Evolutionary conservation across 371 early-diverging fungal genomes (phyloP).

Genomic region (Blastocladiella emersonii): DNA sequence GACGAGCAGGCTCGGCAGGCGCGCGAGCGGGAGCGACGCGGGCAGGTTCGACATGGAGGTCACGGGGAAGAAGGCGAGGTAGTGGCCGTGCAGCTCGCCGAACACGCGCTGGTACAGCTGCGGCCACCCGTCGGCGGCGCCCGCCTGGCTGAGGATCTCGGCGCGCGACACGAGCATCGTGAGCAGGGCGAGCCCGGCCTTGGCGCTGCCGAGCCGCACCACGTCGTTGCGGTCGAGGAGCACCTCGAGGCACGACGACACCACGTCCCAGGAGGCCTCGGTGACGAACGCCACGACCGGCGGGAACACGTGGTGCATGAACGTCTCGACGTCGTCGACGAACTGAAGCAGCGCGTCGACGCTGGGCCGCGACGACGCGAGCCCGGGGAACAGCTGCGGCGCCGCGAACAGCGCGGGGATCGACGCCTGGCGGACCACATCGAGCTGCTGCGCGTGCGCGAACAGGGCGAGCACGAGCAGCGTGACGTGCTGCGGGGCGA

Average conservation of each 20-base stretch:
- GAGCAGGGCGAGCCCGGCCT: slow-evolving; percentile 71
- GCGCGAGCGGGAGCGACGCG: not conserved
- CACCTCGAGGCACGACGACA: slow-evolving; percentile 58
- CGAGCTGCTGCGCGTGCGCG: slow-evolving; percentile 39
- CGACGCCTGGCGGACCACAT: slow-evolving; percentile 49
- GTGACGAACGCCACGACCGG: slow-evolving; percentile 59
- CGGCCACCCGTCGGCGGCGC: slow-evolving; percentile 38
- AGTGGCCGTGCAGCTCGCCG: slow-evolving; percentile 52
- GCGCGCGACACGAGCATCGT: slow-evolving; percentile 81
- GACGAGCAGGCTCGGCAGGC: slow-evolving; percentile 6
- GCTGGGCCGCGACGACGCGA: slow-evolving; percentile 9
- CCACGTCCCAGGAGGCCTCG: slow-evolving; percentile 64
- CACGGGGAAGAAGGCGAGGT: slow-evolving; percentile 55
- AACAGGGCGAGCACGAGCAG: slow-evolving; percentile 65
- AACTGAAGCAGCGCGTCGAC: slow-evolving; percentile 26
- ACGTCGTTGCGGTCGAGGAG: slow-evolving; percentile 79
- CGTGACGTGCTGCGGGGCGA: slow-evolving; percentile 18
- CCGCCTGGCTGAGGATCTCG: slow-evolving; percentile 70
- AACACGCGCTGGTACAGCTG: slow-evolving; percentile 64
- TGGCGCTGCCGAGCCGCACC: slow-evolving; percentile 42
- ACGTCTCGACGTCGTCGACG: slow-evolving; percentile 52
- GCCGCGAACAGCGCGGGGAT: slow-evolving; percentile 32
- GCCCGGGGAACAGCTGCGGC: slow-evolving; percentile 1
- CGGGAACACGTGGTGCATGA: slow-evolving; percentile 69
- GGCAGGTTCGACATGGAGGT: slow-evolving; percentile 30